Evolutionary conservation across 805 yeast species (phyloP), one percentile per base, ranked within the genome.

Genomic region (Saccharomycopsis amapae): DNA sequence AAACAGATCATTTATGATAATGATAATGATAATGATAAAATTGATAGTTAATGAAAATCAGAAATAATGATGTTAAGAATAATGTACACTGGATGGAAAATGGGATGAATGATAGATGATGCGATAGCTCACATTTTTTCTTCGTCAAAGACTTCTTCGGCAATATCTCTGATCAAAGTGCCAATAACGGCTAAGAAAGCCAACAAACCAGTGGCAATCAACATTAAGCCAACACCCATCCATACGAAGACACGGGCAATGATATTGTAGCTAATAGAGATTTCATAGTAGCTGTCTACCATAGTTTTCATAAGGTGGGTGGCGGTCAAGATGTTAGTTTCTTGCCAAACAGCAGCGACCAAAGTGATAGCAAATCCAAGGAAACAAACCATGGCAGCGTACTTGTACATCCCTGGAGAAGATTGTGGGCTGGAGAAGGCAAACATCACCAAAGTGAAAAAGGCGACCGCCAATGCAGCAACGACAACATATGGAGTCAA

Each of bases 271-370:
- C 23, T 40, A 15, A 43, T 35, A 15, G 48, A 24, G 3, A 51
- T 36, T 9, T 42, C 48, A 18, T 48, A 51, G 20, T 51, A 51
- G 20, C 45, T 42, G 34, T 51, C 52, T 12, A 39, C 48, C 37
- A 48, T 42, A 17, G 32, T 34, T 13, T 43, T 35, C 24, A 51
- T 19, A 22, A 51, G 19, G n/a, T 48, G 47, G 12, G 45, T 46
- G 15, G 52, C 50, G 19, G 54, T 51, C 15, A 48, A 9, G 25
- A 51, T 40, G 30, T 51, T 51, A 10, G 54, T 51, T 35, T 51
- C 54, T 39, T 51, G 54, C 54, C 54, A 51, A 10, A 51, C 47
- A 12, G 54, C 54, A 20, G 54, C 54, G 3, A 51, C 52, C 28
- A 51, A 45, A 9, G 52, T 42, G 20, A 45, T 44, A 5, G 54